Conservation (phyloP, 2,329 filamentous ascomycete genomes). For the Fusarium citri region DNA sequence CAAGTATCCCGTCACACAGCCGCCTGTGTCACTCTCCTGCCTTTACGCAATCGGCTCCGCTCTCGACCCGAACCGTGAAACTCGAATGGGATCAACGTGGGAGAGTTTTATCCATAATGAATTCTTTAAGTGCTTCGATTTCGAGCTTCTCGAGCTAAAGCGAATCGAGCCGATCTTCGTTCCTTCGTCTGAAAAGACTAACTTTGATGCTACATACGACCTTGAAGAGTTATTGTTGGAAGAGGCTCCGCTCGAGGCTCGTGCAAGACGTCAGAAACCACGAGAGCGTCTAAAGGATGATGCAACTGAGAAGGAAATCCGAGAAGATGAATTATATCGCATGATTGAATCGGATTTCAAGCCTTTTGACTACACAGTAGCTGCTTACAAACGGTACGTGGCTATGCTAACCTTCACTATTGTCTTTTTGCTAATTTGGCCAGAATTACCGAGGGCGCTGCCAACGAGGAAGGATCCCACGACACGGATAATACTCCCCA, state of each 20-base stretch:
- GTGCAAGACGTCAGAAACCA: conserved; percentile 92
- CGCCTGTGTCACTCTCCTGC: conserved; percentile 88
- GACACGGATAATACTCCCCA: conserved; percentile 51
- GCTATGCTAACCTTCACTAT: neutral
- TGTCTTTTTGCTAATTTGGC: conserved; percentile 31
- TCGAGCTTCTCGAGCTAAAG: conserved; percentile 84
- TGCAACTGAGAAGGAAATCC: conserved; percentile 93
- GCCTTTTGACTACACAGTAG: conserved; percentile 92
- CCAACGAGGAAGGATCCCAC: conserved; percentile 23
- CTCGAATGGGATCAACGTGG: conserved; percentile 87
- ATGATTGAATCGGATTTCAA: conserved; percentile 95
- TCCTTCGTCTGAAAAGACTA: conserved; percentile 96
- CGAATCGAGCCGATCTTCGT: conserved; percentile 91
- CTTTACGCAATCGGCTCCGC: conserved; percentile 88
- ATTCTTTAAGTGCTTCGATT: conserved; percentile 90
- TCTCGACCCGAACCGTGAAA: conserved; percentile 81
- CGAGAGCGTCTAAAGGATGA: conserved; percentile 92
- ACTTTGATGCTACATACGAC: conserved; percentile 98
- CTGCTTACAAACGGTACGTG: conserved; percentile 79
- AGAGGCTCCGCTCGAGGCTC: conserved; percentile 92
- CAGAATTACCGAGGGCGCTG: conserved; percentile 54
- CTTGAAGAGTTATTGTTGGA: conserved; percentile 93
- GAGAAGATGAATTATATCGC: conserved; percentile 91
- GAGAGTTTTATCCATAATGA: conserved; percentile 87
- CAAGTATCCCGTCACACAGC: conserved; percentile 91